A percentile compares a stretch with the other conserved stretches of the same genome.
Evolutionary conservation across 495 filamentous ascomycete genomes (phyloP).

Genomic region (Aspergillus egyptiacus): DNA sequence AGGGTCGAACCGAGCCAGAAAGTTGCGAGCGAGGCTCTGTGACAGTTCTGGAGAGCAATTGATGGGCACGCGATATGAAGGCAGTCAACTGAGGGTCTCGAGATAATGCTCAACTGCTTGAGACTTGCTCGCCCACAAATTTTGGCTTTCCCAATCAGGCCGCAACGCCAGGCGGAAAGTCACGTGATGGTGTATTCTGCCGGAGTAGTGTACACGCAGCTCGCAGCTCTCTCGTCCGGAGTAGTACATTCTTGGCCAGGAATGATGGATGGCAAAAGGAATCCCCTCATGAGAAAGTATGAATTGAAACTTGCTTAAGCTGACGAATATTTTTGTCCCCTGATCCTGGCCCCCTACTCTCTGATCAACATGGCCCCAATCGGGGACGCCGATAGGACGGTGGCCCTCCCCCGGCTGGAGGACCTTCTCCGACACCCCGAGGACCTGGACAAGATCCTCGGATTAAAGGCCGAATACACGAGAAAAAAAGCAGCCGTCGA

Average conservation of each 20-base stretch:
- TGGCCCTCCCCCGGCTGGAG: conserved; percentile 43
- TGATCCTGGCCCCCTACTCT: not conserved
- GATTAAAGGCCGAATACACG: conserved; percentile 84
- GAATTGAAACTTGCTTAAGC: not conserved
- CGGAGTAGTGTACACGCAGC: conserved; percentile 3
- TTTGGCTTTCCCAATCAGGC: conserved; percentile 17
- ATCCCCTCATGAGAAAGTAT: not conserved
- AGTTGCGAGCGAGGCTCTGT: no score
- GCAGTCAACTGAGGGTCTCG: not conserved
- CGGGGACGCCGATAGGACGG: conserved; percentile 33
- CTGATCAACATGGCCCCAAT: conserved; percentile 33
- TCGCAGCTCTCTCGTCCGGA: no score
- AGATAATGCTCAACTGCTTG: not conserved
- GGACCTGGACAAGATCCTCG: conserved; percentile 91
- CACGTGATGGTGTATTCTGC: conserved; percentile 23
- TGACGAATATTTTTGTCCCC: not conserved
- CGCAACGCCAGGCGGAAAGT: conserved; percentile 18
- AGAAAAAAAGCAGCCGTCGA: conserved; percentile 92
- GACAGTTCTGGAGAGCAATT: not conserved
- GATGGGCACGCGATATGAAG: not conserved
- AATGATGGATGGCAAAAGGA: not conserved
- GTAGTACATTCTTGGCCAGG: no score
- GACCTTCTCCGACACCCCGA: conserved; percentile 60
- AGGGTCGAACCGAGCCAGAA: no score
- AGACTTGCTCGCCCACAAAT: conserved; percentile 6